Conservation (phyloP, 2,329 filamentous ascomycete genomes). For the Coniella vitis region DNA sequence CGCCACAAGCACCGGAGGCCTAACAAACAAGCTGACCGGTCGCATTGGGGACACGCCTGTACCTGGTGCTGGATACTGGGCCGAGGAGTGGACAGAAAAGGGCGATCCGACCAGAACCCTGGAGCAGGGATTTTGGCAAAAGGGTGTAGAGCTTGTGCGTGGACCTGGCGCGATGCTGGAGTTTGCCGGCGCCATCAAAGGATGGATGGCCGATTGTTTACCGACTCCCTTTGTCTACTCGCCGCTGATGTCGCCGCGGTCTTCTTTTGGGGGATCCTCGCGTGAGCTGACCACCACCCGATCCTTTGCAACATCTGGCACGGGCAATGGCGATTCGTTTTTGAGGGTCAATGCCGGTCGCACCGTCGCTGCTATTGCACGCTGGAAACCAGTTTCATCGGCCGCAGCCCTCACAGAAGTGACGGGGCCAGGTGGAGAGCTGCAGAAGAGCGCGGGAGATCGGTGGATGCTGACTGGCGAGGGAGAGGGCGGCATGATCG, state of each 20-base stretch:
- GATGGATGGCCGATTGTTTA: constrained; percentile 53
- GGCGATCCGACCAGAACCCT: constrained; percentile 25
- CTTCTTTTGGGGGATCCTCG: too few species aligned
- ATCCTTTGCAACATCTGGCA: constrained; percentile 61
- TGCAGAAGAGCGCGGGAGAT: constrained; percentile 66
- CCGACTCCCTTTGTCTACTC: constrained; percentile 39
- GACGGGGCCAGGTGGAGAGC: constrained; percentile 63
- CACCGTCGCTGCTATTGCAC: constrained; percentile 65
- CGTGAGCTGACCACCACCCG: constrained; percentile 28
- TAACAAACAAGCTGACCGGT: constrained; percentile 85
- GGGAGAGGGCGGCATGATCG: constrained; percentile 80
- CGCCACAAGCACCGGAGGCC: constrained; percentile 64
- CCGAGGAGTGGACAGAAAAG: constrained; percentile 67
- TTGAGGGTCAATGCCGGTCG: constrained; percentile 64
- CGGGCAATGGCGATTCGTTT: constrained; percentile 86
- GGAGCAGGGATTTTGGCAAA: constrained; percentile 10
- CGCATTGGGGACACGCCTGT: constrained; percentile 82
- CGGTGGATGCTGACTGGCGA: constrained; percentile 70
- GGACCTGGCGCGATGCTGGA: constrained; percentile 28
- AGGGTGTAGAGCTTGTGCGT: constrained; percentile 1
- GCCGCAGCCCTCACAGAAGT: constrained; percentile 56
- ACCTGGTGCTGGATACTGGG: constrained; percentile 82
- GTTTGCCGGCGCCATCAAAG: constrained; percentile 36
- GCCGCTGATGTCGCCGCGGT: constrained; percentile 20
- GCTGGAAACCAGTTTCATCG: constrained; percentile 50